Base-by-base conservation (phyloP, 352 stramenopile species). In the Globisporangium iwayamae region DNA sequence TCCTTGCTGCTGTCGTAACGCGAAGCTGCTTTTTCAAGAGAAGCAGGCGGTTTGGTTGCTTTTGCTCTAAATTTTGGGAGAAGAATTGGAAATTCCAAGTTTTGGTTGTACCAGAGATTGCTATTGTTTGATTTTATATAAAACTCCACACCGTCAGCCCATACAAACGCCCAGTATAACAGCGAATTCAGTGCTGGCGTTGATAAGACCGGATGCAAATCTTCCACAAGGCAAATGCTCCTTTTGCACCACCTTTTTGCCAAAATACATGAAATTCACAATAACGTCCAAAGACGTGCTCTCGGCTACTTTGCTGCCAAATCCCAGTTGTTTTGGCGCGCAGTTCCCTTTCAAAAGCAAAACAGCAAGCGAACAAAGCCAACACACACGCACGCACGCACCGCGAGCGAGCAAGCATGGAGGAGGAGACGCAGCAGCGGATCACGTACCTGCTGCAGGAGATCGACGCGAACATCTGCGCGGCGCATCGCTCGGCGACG, bases 361-460 rank as follows among this genome's bases (percentile, higher is more conserved):
- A 20, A 38, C 32, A 30, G 32, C 20, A 50, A 41, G 36, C 36
- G 36, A 41, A 41, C 36, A 11, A 41, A 11, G 9, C 36, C 25
- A 28, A 28, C 25, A 28, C 25, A 28, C 25, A 39, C 5, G 10
- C 34, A 10, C 36, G 10, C 36, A 41, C 36, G 36, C 8, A 41
- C 36, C 7, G 63, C 9, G 16, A 64, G 60, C 8, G 32, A 48
- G 41, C 18, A 18, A 78, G 72, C 58, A 89, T 87, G 82, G 81
- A 91, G 43, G 84, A 93, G 63, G 79, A 87, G 57, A 66, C 73
- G 25, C 79, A 93, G 71, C 85, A 93, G 71, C 82, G 83, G 22
- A 85, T 93, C 70, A 93, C 85, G 66, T 91, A 89, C 74, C 64
- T 93, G 63, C 72, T 93, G 63, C 81, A 91, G 72, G 85, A 93